Percentiles rank a stretch among this genome's conserved stretches.
These are phyloP conservation scores for Nymphaea colorata DNA, from an alignment of 164 flowering plant species.

Conservation along the genomic window DNA sequence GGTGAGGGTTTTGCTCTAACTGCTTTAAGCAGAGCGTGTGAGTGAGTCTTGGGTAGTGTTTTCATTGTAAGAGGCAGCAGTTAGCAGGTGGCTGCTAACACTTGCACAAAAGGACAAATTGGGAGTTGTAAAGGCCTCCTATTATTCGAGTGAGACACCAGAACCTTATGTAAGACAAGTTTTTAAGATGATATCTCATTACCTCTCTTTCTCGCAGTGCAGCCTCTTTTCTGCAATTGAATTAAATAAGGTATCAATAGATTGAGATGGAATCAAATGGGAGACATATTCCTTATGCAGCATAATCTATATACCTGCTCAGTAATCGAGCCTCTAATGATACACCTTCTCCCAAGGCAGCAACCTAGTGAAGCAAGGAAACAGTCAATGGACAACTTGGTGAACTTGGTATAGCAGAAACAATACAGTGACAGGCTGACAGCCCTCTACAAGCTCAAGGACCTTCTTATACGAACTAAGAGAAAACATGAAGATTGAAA, in stretches of 20 bases:
- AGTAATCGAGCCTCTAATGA: conserved; percentile 86
- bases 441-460: no score
- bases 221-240: conserved; percentile 79
- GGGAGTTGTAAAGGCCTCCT: no score
- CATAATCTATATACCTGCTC: conserved; percentile 48
- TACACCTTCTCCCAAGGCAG: conserved; percentile 89
- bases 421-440: no score
- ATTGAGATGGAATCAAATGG: not conserved
- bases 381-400: not conserved
- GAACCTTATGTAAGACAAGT: no score
- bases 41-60: no score
- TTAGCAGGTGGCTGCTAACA: no score
- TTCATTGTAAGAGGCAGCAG: no score
- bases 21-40: no score
- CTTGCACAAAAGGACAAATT: no score
- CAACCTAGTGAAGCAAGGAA: conserved; percentile 41
- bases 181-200: not conserved
- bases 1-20: no score
- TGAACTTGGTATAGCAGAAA: no score
- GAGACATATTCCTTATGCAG: not conserved
- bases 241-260: not conserved
- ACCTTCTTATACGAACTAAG: not conserved
- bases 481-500: not conserved
- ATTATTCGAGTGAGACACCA: no score
- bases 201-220: conserved; percentile 98